These are phyloP conservation scores for Cutaneotrichosporon mucoides DNA, from an alignment of 1,284 basidiomycete genomes.

Conservation along the genomic window DNA sequence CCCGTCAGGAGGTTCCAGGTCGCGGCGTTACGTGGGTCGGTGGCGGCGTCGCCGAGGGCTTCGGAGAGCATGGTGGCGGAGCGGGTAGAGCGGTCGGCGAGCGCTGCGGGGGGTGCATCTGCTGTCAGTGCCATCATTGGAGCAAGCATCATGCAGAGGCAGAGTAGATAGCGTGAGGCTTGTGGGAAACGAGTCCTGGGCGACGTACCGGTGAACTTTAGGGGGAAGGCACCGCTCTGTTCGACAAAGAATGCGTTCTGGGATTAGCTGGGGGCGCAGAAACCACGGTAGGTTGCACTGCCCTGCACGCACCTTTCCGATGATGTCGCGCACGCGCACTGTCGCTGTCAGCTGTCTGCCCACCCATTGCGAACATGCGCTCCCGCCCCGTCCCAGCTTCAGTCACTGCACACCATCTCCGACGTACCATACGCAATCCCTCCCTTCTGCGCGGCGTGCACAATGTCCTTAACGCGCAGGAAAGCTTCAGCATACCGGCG, in stretches of 20 bases:
- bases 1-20: conserved; percentile 43
- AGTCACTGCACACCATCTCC: too few relatives aligned
- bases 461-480: conserved; percentile 37
- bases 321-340: conserved; percentile 49
- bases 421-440: conserved; percentile 13
- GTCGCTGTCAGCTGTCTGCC: neutral
- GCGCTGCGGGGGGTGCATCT: conserved; percentile 37
- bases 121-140: conserved; percentile 26
- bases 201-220: conserved; percentile 3
- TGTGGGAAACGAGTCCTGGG: too few relatives aligned
- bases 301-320: conserved; percentile 41
- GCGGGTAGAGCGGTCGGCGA: conserved; percentile 17
- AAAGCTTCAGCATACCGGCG: conserved; percentile 49
- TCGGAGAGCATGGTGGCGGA: conserved; percentile 20
- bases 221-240: conserved; percentile 14
- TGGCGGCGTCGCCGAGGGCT: conserved; percentile 25
- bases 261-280: neutral
- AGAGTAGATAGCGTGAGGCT: too few relatives aligned
- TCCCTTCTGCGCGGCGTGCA: conserved; percentile 13
- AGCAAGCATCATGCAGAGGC: too few relatives aligned
- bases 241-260: conserved; percentile 46
- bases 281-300: too few relatives aligned
- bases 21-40: conserved; percentile 26
- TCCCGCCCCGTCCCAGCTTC: too few relatives aligned
- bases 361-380: neutral